Conservation (phyloP, 305 asterid species). For the Rubia peregrina region DNA sequence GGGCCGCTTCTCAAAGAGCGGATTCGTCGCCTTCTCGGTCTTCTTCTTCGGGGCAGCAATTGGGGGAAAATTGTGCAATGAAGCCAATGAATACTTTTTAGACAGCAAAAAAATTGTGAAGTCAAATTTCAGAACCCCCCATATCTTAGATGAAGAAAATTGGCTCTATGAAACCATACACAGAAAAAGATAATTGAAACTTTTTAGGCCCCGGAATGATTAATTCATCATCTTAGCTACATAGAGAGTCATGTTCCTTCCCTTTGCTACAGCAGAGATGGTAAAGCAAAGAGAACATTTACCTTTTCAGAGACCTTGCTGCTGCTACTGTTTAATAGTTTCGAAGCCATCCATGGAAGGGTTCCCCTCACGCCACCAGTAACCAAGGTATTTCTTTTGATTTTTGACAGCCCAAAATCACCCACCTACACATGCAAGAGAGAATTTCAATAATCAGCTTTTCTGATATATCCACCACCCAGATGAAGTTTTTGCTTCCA, state of each 20-base stretch:
- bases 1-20: too few relatives aligned
- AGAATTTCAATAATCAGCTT: neutral
- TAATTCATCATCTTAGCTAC: neutral
- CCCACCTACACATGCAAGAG: conserved; percentile 51
- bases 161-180: neutral
- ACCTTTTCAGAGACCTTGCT: conserved; percentile 91
- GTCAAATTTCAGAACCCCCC: too few relatives aligned
- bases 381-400: conserved; percentile 84
- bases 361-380: conserved; percentile 95
- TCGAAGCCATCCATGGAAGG: conserved; percentile 98
- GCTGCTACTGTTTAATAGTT: conserved; percentile 78
- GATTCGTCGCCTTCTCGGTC: too few relatives aligned
- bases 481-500: neutral
- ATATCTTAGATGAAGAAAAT: neutral
- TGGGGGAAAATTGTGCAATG: too few relatives aligned
- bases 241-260: neutral
- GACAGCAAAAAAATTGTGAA: too few relatives aligned
- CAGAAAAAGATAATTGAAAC: neutral
- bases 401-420: conserved; percentile 86
- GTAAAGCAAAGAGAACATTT: neutral
- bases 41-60: too few relatives aligned
- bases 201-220: neutral
- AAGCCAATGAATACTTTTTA: too few relatives aligned
- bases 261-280: neutral
- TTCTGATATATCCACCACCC: neutral